A percentile compares a stretch with the other conserved stretches of the same genome.
phyloP scores from a whole-genome alignment of 805 yeast genomes.

The Lipomyces yamadae region DNA sequence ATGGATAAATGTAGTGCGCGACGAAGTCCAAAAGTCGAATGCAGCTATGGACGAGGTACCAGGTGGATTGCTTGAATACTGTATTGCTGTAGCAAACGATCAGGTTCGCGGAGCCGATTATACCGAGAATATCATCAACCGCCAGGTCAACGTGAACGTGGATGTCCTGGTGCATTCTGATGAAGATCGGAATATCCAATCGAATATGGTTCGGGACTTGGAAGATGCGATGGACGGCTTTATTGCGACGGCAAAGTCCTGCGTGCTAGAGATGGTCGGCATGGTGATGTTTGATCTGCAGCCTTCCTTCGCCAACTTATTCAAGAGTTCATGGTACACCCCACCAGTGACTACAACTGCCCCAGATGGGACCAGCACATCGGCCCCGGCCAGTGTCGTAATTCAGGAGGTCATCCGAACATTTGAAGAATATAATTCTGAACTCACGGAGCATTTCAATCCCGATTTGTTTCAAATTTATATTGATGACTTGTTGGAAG shows the following conservation, averaged over 20 bases:
- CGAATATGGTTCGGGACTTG: slow-evolving; percentile 43
- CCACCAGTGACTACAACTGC: slow-evolving; percentile 45
- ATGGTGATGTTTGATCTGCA: slow-evolving; percentile 75
- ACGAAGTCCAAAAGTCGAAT: slow-evolving; percentile 54
- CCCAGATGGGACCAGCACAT: slow-evolving; percentile 13
- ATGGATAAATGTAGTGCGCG: slow-evolving; percentile 59
- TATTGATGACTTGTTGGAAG: slow-evolving; percentile 59
- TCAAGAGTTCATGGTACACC: slow-evolving; percentile 73
- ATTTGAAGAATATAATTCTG: slow-evolving; percentile 72
- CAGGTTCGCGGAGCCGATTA: slow-evolving; percentile 74
- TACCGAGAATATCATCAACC: slow-evolving; percentile 69
- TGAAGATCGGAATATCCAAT: slow-evolving; percentile 20
- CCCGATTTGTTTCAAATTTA: slow-evolving; percentile 60
- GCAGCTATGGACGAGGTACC: slow-evolving; percentile 53
- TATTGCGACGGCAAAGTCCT: slow-evolving; percentile 71
- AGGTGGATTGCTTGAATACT: slow-evolving; percentile 80
- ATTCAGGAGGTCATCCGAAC: slow-evolving; percentile 72
- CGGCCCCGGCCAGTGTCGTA: slow-evolving; percentile 22
- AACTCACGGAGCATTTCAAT: slow-evolving; percentile 59
- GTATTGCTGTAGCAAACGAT: slow-evolving; percentile 83
- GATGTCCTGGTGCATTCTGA: slow-evolving; percentile 36
- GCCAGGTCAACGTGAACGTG: slow-evolving; percentile 58
- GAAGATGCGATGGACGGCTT: slow-evolving; percentile 76
- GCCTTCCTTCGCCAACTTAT: slow-evolving; percentile 63
- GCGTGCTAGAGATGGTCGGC: slow-evolving; percentile 59